Conservation (phyloP, 2,329 filamentous ascomycete species). For the Lasiodiplodia sp. region DNA sequence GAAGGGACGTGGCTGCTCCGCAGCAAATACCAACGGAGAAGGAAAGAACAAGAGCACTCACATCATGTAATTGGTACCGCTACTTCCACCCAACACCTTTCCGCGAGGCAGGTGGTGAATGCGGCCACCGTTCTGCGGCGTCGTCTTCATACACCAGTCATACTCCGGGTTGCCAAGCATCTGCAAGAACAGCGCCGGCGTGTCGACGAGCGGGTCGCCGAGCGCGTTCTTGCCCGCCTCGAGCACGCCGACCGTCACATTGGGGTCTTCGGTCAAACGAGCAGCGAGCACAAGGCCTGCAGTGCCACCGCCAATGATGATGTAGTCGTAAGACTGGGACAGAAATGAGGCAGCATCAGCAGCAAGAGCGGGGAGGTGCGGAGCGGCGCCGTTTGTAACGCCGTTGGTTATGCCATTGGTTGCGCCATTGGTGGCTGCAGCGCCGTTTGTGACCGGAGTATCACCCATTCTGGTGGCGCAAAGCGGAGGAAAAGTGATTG, state of each 20-base stretch:
- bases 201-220: constrained; percentile 40
- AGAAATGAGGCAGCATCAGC: constrained; percentile 12
- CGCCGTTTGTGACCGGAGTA: neutral
- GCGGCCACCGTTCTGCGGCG: constrained; percentile 35
- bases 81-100: constrained; percentile 47
- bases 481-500: neutral
- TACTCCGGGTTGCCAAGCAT: constrained; percentile 39
- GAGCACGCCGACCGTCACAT: constrained; percentile 33
- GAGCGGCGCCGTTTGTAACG: neutral
- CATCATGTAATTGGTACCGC: constrained; percentile 40
- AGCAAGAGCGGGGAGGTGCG: constrained; percentile 34
- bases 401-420: neutral
- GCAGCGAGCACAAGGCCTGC: constrained; percentile 32
- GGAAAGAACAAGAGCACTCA: neutral
- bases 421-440: neutral
- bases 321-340: constrained; percentile 20
- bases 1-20: no score
- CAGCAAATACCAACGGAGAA: neutral
- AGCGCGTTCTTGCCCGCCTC: constrained; percentile 36
- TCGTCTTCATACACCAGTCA: constrained; percentile 45
- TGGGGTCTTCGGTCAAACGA: constrained; percentile 38
- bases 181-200: constrained; percentile 18
- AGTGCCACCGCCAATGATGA: constrained; percentile 33
- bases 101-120: constrained; percentile 34
- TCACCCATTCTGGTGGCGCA: neutral